Conservation (phyloP, 371 early-diverging fungal genomes). For the Circinella umbellata region DNA sequence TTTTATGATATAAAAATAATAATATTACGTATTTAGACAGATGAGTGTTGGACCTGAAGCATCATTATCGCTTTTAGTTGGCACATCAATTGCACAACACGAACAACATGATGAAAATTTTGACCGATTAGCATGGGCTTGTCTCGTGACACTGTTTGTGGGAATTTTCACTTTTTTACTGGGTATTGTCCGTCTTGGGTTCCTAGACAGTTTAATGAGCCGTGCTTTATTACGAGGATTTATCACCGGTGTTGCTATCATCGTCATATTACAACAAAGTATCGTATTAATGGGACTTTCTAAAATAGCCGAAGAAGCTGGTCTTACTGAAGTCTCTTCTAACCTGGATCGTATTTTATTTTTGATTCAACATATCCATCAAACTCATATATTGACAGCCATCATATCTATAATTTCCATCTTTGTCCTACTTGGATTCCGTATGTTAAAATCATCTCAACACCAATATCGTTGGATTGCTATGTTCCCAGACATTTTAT, state of each 20-base stretch:
- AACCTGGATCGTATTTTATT: constrained; percentile 75
- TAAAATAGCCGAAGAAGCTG: constrained; percentile 43
- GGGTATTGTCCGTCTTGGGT: constrained; percentile 94
- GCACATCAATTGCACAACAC: constrained; percentile 72
- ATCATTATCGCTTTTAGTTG: constrained; percentile 86
- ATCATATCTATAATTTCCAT: constrained; percentile 72
- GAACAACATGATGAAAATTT: constrained; percentile 45
- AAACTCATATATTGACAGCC: constrained; percentile 71
- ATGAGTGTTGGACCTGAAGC: constrained; percentile 92
- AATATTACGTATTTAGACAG: constrained; percentile 55
- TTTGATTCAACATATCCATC: constrained; percentile 55
- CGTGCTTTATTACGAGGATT: constrained; percentile 92
- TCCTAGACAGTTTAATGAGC: constrained; percentile 92
- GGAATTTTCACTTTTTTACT: constrained; percentile 89
- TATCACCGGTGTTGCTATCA: constrained; percentile 89
- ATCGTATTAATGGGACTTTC: constrained; percentile 78
- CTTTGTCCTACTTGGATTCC: constrained; percentile 63
- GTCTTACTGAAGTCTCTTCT: constrained; percentile 70
- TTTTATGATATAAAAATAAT: not conserved
- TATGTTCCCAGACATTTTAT: constrained; percentile 86
- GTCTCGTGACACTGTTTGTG: constrained; percentile 81
- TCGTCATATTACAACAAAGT: constrained; percentile 86
- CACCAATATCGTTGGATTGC: constrained; percentile 60
- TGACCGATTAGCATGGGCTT: constrained; percentile 67
- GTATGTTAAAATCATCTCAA: constrained; percentile 59